Evolutionary conservation across 73 alveolate genomes (phyloP).

Genomic region (Symbiodinium natans): DNA sequence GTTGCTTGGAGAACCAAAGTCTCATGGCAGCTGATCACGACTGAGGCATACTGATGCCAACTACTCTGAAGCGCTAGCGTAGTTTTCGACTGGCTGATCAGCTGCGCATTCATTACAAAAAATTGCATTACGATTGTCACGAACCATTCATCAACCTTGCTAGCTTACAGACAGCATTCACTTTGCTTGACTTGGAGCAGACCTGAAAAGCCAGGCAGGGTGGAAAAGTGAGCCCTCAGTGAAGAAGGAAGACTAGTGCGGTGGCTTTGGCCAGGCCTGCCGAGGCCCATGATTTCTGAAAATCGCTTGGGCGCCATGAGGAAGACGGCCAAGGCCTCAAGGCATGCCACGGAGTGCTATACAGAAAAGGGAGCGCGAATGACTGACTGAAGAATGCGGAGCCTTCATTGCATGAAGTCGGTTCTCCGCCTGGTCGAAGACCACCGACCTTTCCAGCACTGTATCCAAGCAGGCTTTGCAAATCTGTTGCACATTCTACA

Average conservation of each 20-base stretch:
- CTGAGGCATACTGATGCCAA: neutral
- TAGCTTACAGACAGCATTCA: neutral
- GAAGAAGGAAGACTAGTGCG: too few relatives aligned
- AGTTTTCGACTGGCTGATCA: neutral
- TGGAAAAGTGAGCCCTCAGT: too few relatives aligned
- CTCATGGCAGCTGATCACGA: neutral
- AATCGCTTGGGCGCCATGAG: constrained; percentile 91
- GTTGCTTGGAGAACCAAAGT: neutral
- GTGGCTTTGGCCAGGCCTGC: constrained; percentile 25
- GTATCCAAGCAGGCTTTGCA: neutral
- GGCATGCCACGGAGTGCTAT: neutral
- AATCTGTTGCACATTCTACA: neutral
- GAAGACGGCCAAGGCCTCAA: constrained; percentile 87
- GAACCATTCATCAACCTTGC: neutral
- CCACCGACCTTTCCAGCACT: too few relatives aligned
- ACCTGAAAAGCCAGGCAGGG: neutral
- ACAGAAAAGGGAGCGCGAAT: neutral
- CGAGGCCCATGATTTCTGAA: constrained; percentile 55
- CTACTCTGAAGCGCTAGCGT: too few relatives aligned
- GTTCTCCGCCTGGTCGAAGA: constrained; percentile 93
- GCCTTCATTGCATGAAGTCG: constrained; percentile 94
- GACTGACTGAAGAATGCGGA: neutral
- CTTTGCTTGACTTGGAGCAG: neutral
- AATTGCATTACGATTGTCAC: neutral
- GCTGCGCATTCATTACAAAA: neutral